Evolutionary conservation across 306 rosid species (phyloP).

Genomic region (Boehmeria nivea): DNA sequence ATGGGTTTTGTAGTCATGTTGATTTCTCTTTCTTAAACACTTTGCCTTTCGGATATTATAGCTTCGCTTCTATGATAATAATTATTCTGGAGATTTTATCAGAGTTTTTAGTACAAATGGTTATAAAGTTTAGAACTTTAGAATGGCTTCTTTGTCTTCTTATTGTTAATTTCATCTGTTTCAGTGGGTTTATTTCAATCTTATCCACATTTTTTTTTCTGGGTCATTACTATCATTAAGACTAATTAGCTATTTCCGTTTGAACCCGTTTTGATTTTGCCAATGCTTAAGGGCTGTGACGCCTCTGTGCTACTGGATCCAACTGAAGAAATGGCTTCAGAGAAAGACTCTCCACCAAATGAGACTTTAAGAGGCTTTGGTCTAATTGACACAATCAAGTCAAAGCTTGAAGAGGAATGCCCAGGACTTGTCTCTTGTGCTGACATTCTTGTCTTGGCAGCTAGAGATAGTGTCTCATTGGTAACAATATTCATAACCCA

Average conservation of each 20-base stretch:
- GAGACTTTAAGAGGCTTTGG: slow-evolving; percentile 33
- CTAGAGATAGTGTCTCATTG: slow-evolving; percentile 38
- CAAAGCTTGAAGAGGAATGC: slow-evolving; percentile 34
- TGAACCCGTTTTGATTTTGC: slow-evolving; percentile 2
- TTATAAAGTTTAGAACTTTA: too few species aligned
- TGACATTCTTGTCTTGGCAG: slow-evolving; percentile 39
- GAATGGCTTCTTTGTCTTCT: too few species aligned
- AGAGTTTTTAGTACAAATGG: too few species aligned
- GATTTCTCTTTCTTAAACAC: too few species aligned
- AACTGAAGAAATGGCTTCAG: slow-evolving; percentile 27
- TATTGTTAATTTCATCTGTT: too few species aligned
- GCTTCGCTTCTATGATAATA: too few species aligned
- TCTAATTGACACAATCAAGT: slow-evolving; percentile 30
- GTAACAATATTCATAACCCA: slow-evolving; percentile 5
- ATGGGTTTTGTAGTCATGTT: too few species aligned
- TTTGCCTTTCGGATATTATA: too few species aligned
- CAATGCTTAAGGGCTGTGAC: slow-evolving; percentile 36
- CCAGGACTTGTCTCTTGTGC: slow-evolving; percentile 42
- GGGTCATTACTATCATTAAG: too few species aligned
- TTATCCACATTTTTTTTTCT: too few species aligned
- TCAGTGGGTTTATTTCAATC: neutral
- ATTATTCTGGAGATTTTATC: too few species aligned
- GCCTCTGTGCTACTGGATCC: slow-evolving; percentile 38
- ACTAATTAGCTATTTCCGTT: neutral
- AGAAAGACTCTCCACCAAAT: slow-evolving; percentile 19